Evolutionary conservation across 2,329 filamentous ascomycete species (phyloP).

Genomic region (Penicillium sp.): DNA sequence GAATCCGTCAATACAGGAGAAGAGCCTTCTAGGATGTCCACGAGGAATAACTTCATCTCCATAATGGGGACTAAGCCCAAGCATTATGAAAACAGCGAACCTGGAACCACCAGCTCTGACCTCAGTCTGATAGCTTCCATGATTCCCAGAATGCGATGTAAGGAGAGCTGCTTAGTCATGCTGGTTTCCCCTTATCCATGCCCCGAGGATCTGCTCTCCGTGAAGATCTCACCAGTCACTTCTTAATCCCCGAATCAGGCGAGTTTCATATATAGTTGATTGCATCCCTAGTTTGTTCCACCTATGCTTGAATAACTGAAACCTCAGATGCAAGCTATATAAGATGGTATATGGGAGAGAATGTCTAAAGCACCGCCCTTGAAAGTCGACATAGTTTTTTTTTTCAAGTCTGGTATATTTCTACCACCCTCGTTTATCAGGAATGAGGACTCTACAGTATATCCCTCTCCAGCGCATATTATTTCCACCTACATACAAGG

Average conservation of each 20-base stretch:
- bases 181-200: not conserved
- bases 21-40: not conserved
- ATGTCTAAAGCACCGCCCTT: no score
- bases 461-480: not conserved
- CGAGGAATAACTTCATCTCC: not conserved
- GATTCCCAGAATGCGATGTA: not conserved
- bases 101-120: not conserved
- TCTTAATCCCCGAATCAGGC: not conserved
- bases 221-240: not conserved
- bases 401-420: no score
- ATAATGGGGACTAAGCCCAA: not conserved
- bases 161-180: not conserved
- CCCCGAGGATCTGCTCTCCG: not conserved
- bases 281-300: not conserved
- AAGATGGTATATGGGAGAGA: no score
- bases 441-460: not conserved
- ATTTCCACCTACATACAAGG: not conserved
- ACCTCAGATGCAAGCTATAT: not conserved
- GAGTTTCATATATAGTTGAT: slow-evolving; percentile 1
- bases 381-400: no score
- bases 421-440: not conserved
- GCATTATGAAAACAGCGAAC: not conserved
- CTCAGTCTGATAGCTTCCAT: not conserved
- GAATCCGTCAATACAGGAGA: not conserved
- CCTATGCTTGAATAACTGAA: not conserved